These are phyloP conservation scores for Sporothrix curviconia DNA, from an alignment of 2,329 filamentous ascomycete genomes.

Conservation along the genomic window DNA sequence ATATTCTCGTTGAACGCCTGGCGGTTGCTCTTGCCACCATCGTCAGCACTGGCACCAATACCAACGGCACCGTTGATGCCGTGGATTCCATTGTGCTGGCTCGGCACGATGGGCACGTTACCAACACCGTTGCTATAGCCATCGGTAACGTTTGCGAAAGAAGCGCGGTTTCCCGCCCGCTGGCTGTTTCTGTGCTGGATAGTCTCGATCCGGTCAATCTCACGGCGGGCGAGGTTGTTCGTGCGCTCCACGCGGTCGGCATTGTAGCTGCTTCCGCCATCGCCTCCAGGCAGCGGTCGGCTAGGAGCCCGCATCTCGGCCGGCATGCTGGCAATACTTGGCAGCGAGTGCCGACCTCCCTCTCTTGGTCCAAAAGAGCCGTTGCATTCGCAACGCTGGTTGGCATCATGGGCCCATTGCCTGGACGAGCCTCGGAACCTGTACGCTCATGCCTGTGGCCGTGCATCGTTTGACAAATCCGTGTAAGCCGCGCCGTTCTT, in stretches of 20 bases:
- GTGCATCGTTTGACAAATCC: neutral
- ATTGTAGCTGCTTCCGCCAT: conserved; percentile 1
- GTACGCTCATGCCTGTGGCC: too few species aligned
- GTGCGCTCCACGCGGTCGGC: conserved; percentile 39
- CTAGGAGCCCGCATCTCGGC: conserved; percentile 20
- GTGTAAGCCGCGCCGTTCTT: neutral
- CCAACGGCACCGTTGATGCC: conserved; percentile 3
- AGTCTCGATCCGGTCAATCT: conserved; percentile 46
- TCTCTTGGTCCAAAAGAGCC: conserved; percentile 18
- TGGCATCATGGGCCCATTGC: too few species aligned
- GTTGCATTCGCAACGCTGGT: neutral
- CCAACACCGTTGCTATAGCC: neutral
- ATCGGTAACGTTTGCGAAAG: conserved; percentile 18
- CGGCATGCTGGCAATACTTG: conserved; percentile 28
- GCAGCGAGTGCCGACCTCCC: conserved; percentile 27
- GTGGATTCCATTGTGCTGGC: conserved; percentile 18
- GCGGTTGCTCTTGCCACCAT: conserved; percentile 17
- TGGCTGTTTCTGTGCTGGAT: conserved; percentile 45
- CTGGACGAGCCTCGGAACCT: too few species aligned
- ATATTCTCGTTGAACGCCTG: conserved; percentile 42
- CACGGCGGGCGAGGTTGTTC: conserved; percentile 43
- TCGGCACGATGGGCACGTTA: neutral
- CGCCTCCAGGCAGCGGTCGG: neutral
- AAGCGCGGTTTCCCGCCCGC: conserved; percentile 38
- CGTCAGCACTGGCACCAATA: conserved; percentile 25